phyloP scores from a whole-genome alignment of 768 basidiomycete genomes.

The Lactarius vividus region DNA sequence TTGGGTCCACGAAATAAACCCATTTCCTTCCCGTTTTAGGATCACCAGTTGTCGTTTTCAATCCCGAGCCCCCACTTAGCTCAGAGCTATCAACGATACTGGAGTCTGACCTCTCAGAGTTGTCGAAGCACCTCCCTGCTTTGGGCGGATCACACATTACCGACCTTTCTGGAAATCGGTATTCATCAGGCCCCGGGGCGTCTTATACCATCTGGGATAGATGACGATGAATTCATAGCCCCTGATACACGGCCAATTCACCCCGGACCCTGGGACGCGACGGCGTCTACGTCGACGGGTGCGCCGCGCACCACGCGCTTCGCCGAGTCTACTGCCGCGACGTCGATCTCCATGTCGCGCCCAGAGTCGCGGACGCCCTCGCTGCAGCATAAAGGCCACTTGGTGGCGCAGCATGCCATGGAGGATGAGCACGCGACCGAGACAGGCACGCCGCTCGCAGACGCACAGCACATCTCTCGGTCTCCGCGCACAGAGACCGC shows the following conservation, averaged over 20 bases:
- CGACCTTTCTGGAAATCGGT: constrained; percentile 17
- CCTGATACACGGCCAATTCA: too few relatives aligned
- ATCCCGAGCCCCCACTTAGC: constrained; percentile 25
- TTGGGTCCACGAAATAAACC: not conserved
- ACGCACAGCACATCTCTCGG: constrained; percentile 65
- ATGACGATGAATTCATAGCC: not conserved
- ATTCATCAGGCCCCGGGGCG: constrained; percentile 5
- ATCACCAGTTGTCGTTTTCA: constrained; percentile 22
- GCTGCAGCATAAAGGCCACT: constrained; percentile 40
- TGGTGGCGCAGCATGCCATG: constrained; percentile 39
- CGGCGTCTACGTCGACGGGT: too few relatives aligned
- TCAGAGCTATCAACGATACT: constrained; percentile 73
- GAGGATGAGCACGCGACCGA: constrained; percentile 68
- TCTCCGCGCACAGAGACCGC: constrained; percentile 68
- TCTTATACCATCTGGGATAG: constrained; percentile 2
- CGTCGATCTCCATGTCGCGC: constrained; percentile 48
- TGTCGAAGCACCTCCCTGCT: constrained; percentile 51
- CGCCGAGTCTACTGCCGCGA: constrained; percentile 67
- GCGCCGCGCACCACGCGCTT: constrained; percentile 46
- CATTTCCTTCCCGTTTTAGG: constrained; percentile 13
- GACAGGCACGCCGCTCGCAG: constrained; percentile 62
- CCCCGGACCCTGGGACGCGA: too few relatives aligned
- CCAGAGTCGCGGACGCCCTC: constrained; percentile 36
- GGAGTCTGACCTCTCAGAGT: constrained; percentile 70
- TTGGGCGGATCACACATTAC: constrained; percentile 30